Evolutionary conservation across 2,329 filamentous ascomycete genomes (phyloP), one percentile per base, ranked within the genome.

Genomic region (Aspergillus neoniger): DNA sequence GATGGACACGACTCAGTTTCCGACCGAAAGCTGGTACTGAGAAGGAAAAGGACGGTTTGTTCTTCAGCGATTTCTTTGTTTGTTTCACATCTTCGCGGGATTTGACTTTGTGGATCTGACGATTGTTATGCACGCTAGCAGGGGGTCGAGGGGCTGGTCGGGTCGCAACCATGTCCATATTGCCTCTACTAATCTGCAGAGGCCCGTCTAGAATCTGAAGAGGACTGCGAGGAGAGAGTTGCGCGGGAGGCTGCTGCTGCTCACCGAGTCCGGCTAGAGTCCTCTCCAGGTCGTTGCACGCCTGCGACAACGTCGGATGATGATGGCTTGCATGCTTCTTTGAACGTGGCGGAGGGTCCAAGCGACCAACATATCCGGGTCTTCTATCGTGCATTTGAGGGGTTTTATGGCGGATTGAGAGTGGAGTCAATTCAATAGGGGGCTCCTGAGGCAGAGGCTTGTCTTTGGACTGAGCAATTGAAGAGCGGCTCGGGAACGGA

Each of bases 381-480:
- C 57, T 58, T 52, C 43, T n/a, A 51, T 60, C 61, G 12, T 30
- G 43, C 52, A 49, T 41, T 28, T 58, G 36, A 21, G 54, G 32
- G 25, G 53, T 25, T 25, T 57, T 66, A 36, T 52, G 68, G 19
- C 68, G 70, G 41, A 71, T 64, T 8, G 67, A 60, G 3, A 74
- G 60, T n/a, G 74, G 75, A 5, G 67, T 64, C 48, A 74, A 56
- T 52, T 67, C 64, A 39, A 72, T 68, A 1, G 68, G 65, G 25
- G 77, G 77, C 21, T 75, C 74, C 5, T 72, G 67, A 15, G 78
- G 78, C 5, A 80, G 69, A 7, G 77, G 76, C 54, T 80, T 80
- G 56, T 79, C 76, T 58, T 66, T 74, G 19, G 72, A 57, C 21
- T 76, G 67, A 12, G 65, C 63, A 21, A 70, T 61, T 1, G 70